Percentiles rank a stretch among this genome's conserved stretches.
Conservation (phyloP, 306 rosid species). For the Malus orientalis region DNA sequence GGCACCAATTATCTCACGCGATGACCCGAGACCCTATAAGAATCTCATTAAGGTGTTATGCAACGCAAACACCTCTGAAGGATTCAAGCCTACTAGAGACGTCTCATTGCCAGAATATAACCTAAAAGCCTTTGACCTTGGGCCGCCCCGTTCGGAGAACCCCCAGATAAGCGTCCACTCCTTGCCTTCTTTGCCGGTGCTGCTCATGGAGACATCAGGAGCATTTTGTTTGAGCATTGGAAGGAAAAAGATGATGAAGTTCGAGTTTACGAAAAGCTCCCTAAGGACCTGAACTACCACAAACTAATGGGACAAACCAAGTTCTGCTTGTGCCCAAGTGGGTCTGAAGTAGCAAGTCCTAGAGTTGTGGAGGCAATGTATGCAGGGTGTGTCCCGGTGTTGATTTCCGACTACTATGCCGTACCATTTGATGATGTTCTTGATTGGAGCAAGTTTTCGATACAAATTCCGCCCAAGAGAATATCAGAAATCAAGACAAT, state of each 20-base stretch:
- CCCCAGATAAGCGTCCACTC: neutral
- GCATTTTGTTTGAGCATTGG: constrained; percentile 16
- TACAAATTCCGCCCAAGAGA: constrained; percentile 18
- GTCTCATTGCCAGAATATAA: constrained; percentile 4
- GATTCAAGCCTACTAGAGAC: constrained; percentile 3
- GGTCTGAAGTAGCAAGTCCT: constrained; percentile 39
- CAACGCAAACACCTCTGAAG: constrained; percentile 10
- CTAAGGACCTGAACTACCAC: constrained; percentile 17
- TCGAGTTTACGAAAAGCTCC: constrained; percentile 25
- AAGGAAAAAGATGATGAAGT: constrained; percentile 21
- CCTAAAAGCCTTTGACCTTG: neutral
- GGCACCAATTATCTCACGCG: constrained; percentile 4
- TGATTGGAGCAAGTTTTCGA: constrained; percentile 26
- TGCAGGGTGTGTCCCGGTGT: constrained; percentile 33
- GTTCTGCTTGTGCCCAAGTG: constrained; percentile 43
- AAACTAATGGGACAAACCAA: constrained; percentile 21
- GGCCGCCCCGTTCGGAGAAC: neutral
- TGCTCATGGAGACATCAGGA: constrained; percentile 18
- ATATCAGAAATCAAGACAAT: constrained; percentile 26
- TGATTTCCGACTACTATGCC: constrained; percentile 17
- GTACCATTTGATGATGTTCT: constrained; percentile 32
- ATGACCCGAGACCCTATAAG: constrained; percentile 6
- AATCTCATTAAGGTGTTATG: constrained; percentile 8
- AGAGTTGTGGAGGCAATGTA: constrained; percentile 37
- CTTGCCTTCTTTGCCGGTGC: constrained; percentile 8